phyloP scores from a whole-genome alignment of 2,329 filamentous ascomycete genomes.

The Diatrype stigma region DNA sequence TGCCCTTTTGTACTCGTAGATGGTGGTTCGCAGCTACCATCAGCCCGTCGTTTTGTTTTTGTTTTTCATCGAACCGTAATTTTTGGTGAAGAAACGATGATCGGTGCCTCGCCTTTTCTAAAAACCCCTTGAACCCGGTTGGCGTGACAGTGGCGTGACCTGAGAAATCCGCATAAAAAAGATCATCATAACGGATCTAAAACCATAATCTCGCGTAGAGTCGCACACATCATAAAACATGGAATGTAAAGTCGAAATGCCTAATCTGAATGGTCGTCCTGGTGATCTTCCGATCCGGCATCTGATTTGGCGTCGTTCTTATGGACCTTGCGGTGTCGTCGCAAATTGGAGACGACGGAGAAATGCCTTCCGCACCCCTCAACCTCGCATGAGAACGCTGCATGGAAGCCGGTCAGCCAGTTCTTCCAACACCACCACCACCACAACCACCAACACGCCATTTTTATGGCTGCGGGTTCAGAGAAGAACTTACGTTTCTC shows the following conservation, averaged over 20 bases:
- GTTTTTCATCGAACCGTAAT: slow-evolving; percentile 15
- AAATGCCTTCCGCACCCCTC: slow-evolving; percentile 95
- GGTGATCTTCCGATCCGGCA: slow-evolving; percentile 59
- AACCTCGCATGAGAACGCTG: slow-evolving; percentile 91
- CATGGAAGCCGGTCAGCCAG: slow-evolving; percentile 10
- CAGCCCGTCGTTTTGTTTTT: slow-evolving; percentile 13
- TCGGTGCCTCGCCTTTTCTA: slow-evolving; percentile 19
- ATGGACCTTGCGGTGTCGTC: slow-evolving; percentile 94
- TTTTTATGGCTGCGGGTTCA: not conserved
- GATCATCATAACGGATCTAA: slow-evolving; percentile 20
- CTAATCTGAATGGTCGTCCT: slow-evolving; percentile 59
- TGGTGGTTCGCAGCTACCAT: slow-evolving; percentile 8
- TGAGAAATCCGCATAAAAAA: slow-evolving; percentile 18
- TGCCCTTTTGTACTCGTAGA: slow-evolving; percentile 16
- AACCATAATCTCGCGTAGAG: slow-evolving; percentile 17
- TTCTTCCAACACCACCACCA: not conserved
- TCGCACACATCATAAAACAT: slow-evolving; percentile 14
- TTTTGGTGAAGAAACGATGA: too few relatives aligned
- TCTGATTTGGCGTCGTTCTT: slow-evolving; percentile 67
- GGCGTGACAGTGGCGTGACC: slow-evolving; percentile 15
- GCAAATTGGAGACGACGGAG: slow-evolving; percentile 92
- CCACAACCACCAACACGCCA: slow-evolving; percentile 1
- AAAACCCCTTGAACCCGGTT: slow-evolving; percentile 15
- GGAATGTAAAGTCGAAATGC: slow-evolving; percentile 4
- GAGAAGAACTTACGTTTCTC: slow-evolving; percentile 78